These are phyloP conservation scores for Candida sanyaensis DNA, from an alignment of 1,139 yeast species.

Conservation along the genomic window DNA sequence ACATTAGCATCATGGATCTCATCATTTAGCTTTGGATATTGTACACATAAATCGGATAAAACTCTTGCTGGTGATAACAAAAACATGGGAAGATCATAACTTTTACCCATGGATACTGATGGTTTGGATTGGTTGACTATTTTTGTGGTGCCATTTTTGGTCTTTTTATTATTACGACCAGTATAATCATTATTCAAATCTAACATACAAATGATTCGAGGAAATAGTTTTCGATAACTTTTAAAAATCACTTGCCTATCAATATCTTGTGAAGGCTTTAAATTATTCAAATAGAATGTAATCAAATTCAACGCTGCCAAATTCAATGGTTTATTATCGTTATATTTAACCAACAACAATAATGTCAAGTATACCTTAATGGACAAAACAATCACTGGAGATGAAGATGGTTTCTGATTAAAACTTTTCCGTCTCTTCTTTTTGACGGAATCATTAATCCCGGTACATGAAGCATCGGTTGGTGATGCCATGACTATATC, in stretches of 20 bases:
- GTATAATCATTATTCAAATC: conserved; percentile 17
- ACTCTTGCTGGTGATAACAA: conserved; percentile 28
- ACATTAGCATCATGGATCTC: conserved; percentile 38
- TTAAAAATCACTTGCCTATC: conserved; percentile 19
- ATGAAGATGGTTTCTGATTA: conserved; percentile 3
- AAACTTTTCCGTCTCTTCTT: not conserved
- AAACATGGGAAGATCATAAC: conserved; percentile 19
- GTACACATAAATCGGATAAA: conserved; percentile 28
- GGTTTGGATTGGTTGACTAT: not conserved
- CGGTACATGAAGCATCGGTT: not conserved
- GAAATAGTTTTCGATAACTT: conserved; percentile 30
- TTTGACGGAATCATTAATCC: not conserved
- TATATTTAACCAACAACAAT: conserved; percentile 28
- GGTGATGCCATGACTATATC: conserved; percentile 17
- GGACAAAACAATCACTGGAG: conserved; percentile 19
- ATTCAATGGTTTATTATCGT: conserved; percentile 24
- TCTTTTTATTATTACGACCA: conserved; percentile 2
- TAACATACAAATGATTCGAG: conserved; percentile 31
- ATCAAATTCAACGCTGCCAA: conserved; percentile 38
- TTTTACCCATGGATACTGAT: not conserved
- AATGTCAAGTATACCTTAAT: conserved; percentile 25
- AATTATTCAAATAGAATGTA: conserved; percentile 24
- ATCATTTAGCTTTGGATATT: conserved; percentile 28
- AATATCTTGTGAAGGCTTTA: conserved; percentile 13
- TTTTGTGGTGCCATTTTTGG: conserved; percentile 1